Evolutionary conservation across 1,284 basidiomycete species (phyloP), one percentile per base, ranked within the genome.

Genomic region (Fistulina hepatica): DNA sequence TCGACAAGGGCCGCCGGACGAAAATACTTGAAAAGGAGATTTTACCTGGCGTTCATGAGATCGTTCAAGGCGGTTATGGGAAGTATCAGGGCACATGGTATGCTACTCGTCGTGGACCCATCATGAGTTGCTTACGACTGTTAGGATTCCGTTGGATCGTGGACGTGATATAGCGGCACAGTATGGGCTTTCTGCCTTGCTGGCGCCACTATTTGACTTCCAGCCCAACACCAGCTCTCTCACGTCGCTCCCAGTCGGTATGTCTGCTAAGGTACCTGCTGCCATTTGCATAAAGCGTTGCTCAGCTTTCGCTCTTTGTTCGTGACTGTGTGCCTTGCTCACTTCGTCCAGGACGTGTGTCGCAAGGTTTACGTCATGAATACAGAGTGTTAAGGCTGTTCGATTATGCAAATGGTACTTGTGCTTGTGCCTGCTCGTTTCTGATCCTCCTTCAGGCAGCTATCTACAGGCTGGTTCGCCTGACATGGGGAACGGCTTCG

Each of bases 31-130:
- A 98, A 66, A 95, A 94, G 59, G 94, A 98, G 64, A 89, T 99
- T 45, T 72, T 93, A 27, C 84, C 85, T 32, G 93, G 93, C 36
- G 83, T 90, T 60, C 93, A 98, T 60, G 94, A 99, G 61, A 98
- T 98, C 60, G 91, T 99, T 9, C 95, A 99, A 59, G 95, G 95
- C 34, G 95, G 95, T 27, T 98, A 97, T 55, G 95, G 95, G 30
- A 97, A 97, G 64, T 99, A 97, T 59, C 95, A 99, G 59, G 95
- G 95, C 44, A 98, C 95, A 36, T 99, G 95, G 94, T 92, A 51
- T 56, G 65, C 42, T 28, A 30, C n/a, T n/a, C n/a, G n/a, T 31
- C 9, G 9, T 19, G 11, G 9, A n/a, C 3, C 10, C 10, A 9
- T 8, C 50, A 40, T 36, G 38, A 28, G 36, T 46, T 36, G 20